Base-by-base conservation (phyloP, 805 yeast genomes). In the Kodamaea kaohsiungensis region DNA sequence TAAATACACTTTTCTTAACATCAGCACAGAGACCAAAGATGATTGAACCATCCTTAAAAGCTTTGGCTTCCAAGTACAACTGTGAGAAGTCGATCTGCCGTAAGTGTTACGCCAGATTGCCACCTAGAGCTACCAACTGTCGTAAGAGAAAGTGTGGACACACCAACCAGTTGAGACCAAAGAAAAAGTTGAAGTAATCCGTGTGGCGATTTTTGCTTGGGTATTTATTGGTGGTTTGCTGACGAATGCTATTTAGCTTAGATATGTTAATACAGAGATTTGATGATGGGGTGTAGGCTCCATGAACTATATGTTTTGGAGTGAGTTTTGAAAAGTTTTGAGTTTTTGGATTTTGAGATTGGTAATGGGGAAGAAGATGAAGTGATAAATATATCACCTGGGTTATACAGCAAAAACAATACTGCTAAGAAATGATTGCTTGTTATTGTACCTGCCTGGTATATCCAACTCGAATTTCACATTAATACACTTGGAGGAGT, bases 111-210 rank as follows among this genome's bases (percentile, higher is more conserved):
- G 98, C 99, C 73, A 95, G 99, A 87, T 92, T 95, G 77, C 99
- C 99, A 77, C 97, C 99, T 83, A 96, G 98, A 89, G 99, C 99
- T 72, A 95, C 98, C 82, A 95, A 95, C 97, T 95, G 99, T 88
- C 91, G 99, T 87, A 95, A 95, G 98, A 91, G 98, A 91, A 95
- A 95, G 88, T 95, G 99, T 84, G 99, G 99, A 77, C 99, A 95
- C 96, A 86, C 97, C 79, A 95, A 95, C 88, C 99, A 95, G 86
- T 90, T 95, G 82, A 91, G 99, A 87, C 98, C 98, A 83, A 95
- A 93, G 96, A 93, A 93, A 96, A 93, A 93, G 92, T 87, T 91
- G 79, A 91, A 92, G 86, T 92, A 83, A 81, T 77, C 81, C 75
- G 51, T 52, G 51, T 52, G 54, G 48, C 30, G 13, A 27, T 45